Conservation (phyloP, 306 rosid genomes). For the Oxytropis ochrocephala region DNA sequence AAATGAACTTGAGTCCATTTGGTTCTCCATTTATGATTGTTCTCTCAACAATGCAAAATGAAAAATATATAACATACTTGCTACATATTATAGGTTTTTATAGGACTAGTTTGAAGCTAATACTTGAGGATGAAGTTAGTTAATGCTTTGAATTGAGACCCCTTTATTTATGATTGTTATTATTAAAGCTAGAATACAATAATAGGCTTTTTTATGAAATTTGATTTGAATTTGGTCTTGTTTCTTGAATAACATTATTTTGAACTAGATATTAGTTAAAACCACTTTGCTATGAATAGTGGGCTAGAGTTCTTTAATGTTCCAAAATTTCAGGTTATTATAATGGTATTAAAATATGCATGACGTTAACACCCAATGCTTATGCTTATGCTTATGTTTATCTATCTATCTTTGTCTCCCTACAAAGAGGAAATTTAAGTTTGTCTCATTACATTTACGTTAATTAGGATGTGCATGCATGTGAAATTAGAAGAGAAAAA, state of each 20-base stretch:
- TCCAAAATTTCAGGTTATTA: background rate
- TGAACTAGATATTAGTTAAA: background rate
- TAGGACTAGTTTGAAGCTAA: background rate
- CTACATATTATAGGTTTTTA: background rate
- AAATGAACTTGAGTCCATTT: background rate
- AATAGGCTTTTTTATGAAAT: background rate
- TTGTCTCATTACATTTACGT: too few species aligned
- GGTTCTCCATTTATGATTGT: background rate
- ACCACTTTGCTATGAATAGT: background rate
- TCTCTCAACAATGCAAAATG: background rate
- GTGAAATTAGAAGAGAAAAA: background rate
- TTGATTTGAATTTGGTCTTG: background rate
- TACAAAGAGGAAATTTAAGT: background rate
- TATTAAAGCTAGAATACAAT: background rate
- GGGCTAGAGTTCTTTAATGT: background rate
- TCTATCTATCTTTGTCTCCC: background rate
- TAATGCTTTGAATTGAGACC: constrained; percentile 2
- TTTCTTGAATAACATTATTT: background rate
- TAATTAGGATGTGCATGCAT: too few species aligned
- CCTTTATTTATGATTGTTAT: background rate
- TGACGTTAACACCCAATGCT: background rate
- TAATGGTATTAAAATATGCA: background rate
- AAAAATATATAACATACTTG: background rate
- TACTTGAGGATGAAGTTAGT: background rate
- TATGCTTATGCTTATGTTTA: too few species aligned